Evolutionary conservation across 2,329 filamentous ascomycete species (phyloP).

Genomic region (Bisporella sp.): DNA sequence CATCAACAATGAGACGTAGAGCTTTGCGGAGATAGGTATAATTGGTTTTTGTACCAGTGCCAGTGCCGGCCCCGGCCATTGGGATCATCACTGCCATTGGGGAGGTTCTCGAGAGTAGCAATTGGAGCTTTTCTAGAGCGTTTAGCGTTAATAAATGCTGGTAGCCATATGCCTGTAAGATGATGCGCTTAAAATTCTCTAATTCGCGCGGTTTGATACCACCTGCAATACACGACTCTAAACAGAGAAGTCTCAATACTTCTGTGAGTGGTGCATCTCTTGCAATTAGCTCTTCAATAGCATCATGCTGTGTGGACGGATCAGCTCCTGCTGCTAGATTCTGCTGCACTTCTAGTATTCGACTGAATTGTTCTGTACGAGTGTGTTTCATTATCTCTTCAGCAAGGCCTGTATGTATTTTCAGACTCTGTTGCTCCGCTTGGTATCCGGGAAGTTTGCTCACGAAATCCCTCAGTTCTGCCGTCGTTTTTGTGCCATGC

Average conservation of each 20-base stretch:
- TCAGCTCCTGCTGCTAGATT: slow-evolving; percentile 89
- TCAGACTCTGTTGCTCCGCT: slow-evolving; percentile 86
- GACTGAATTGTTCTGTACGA: slow-evolving; percentile 80
- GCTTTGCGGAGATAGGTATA: slow-evolving; percentile 83
- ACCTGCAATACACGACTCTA: slow-evolving; percentile 85
- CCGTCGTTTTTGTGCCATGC: slow-evolving; percentile 78
- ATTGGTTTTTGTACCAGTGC: slow-evolving; percentile 70
- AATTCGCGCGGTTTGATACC: slow-evolving; percentile 85
- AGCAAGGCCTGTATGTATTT: slow-evolving; percentile 82
- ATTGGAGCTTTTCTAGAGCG: slow-evolving; percentile 80
- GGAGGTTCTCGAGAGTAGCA: slow-evolving; percentile 72
- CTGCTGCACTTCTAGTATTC: slow-evolving; percentile 87
- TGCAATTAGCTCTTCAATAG: slow-evolving; percentile 90
- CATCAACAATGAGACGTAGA: slow-evolving; percentile 85
- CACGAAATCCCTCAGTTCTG: slow-evolving; percentile 93
- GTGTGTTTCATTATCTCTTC: slow-evolving; percentile 96
- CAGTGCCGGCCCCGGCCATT: slow-evolving; percentile 56
- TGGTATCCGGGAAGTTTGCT: slow-evolving; percentile 87
- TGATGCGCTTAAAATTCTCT: slow-evolving; percentile 79
- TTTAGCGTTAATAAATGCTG: slow-evolving; percentile 89
- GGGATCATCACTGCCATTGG: slow-evolving; percentile 77
- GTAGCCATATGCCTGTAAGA: slow-evolving; percentile 89
- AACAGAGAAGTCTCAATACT: slow-evolving; percentile 76
- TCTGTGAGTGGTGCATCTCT: slow-evolving; percentile 75
- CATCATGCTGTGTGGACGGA: slow-evolving; percentile 80